These are phyloP conservation scores for Xylaria sp. DNA, from an alignment of 495 filamentous ascomycete genomes.

Conservation along the genomic window DNA sequence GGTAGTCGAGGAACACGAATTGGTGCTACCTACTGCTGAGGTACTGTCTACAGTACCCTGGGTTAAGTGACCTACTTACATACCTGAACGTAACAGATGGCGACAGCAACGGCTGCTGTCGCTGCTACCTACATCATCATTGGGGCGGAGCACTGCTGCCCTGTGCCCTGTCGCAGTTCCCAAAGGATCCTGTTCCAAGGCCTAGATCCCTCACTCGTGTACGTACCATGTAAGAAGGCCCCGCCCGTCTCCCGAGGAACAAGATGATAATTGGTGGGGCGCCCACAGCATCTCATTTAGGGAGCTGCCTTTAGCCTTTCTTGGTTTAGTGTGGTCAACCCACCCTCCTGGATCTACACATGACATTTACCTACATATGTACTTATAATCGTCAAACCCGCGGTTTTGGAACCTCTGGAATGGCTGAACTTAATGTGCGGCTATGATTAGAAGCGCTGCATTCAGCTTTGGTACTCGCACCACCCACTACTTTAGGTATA, in stretches of 20 bases:
- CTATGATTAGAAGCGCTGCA: slow-evolving; percentile 1
- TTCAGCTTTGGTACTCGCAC: slow-evolving; percentile 3
- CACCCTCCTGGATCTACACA: background rate
- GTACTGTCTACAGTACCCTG: too few species aligned
- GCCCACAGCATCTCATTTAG: background rate
- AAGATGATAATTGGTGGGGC: slow-evolving; percentile 21
- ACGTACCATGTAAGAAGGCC: too few species aligned
- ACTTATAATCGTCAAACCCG: background rate
- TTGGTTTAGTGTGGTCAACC: background rate
- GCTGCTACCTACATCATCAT: slow-evolving; percentile 12
- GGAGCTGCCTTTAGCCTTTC: background rate
- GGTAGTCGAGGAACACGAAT: background rate
- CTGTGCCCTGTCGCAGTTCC: slow-evolving; percentile 9
- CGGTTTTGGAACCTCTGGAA: background rate
- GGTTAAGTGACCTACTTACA: too few species aligned
- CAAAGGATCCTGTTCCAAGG: background rate
- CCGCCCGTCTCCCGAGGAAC: slow-evolving; percentile 20
- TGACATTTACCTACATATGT: background rate
- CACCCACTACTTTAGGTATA: background rate
- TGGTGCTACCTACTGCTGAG: too few species aligned
- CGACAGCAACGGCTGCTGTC: background rate
- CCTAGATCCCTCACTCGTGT: background rate
- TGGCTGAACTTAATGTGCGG: slow-evolving; percentile 9
- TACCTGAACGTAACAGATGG: background rate
- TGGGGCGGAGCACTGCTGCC: slow-evolving; percentile 14